Conservation (phyloP, 1,284 basidiomycete genomes). For the Flammula alnicola region DNA sequence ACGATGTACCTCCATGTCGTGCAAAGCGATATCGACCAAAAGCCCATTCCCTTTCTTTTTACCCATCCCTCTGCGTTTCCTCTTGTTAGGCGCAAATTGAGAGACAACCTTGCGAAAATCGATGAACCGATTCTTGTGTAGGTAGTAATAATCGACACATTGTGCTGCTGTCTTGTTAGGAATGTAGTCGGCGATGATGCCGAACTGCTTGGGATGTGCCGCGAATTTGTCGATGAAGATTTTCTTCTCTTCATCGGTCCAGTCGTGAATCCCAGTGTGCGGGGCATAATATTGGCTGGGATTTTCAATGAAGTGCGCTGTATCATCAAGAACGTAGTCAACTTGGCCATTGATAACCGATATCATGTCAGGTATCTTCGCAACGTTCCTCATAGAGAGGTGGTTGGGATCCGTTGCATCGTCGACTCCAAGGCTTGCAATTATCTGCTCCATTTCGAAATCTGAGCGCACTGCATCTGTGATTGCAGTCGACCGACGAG, state of each 20-base stretch:
- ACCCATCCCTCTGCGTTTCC: constrained; percentile 59
- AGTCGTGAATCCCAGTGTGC: constrained; percentile 73
- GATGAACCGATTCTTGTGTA: constrained; percentile 88
- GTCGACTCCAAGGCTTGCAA: constrained; percentile 90
- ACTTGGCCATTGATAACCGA: constrained; percentile 66
- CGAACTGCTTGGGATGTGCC: constrained; percentile 92
- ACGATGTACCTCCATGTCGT: constrained; percentile 70
- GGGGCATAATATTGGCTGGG: constrained; percentile 82
- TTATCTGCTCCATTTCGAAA: constrained; percentile 96
- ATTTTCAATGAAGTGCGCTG: constrained; percentile 81
- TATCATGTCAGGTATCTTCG: constrained; percentile 92
- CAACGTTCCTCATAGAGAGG: constrained; percentile 87
- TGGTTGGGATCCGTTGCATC: constrained; percentile 91
- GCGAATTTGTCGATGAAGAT: constrained; percentile 86
- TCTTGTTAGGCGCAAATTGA: constrained; percentile 66
- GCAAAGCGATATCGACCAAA: constrained; percentile 76
- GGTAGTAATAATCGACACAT: constrained; percentile 94
- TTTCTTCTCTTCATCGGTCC: constrained; percentile 87
- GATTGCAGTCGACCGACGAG: constrained; percentile 75
- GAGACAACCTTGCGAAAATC: constrained; percentile 82
- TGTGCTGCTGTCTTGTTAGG: constrained; percentile 88
- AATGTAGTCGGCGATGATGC: constrained; percentile 80
- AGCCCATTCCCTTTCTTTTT: constrained; percentile 81
- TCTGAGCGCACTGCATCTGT: constrained; percentile 95
- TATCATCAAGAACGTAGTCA: constrained; percentile 80